Base-by-base conservation (phyloP, 768 basidiomycete species). In the Rossbeevera mucosa region DNA sequence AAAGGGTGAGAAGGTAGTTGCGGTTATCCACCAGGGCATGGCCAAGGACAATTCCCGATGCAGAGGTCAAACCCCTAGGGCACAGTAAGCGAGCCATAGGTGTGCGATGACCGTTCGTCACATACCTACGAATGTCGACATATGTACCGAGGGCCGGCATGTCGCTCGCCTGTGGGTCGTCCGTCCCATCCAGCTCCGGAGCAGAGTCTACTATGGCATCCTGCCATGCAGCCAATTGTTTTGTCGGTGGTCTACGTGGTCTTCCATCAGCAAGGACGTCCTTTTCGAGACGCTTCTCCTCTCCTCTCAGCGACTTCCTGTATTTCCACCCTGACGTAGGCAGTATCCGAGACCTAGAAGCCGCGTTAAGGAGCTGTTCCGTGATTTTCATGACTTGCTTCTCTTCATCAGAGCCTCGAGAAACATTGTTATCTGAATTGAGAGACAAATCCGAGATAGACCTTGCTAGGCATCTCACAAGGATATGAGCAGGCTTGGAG, bases 121-220 rank as follows among this genome's bases (percentile, higher is more conserved):
- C 72, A 48, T 55, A 78, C 81, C 74, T 77, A 58, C 80, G 70
- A 30, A 77, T 58, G 58, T 83, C 82, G 11, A 82, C 69, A 43
- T 82, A 80, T 18, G 80, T 72, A 2, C 80, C 82, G 7, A 71
- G 72, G 18, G 36, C n/a, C 9, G 64, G 62, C 26, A 74, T 55
- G 12, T 53, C 48, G 24, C 20, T 59, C 29, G 50, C 47, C n/a
- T 44, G 13, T 2, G 44, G 49, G 4, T 56, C 63, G 43, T 50
- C 61, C 5, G 46, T 28, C 45, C 54, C 57, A 38, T 64, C 54
- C 8, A 53, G 24, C 18, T 47, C 55, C 41, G 40, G 28, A 11
- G 44, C 21, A 22, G 46, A 13, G 16, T 61, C 59, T 28, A 55
- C 60, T 13, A 47, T 56, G 12, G 63, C 63, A 29, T 55, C 62